Evolutionary conservation across 306 rosid species (phyloP), one percentile per base, ranked within the genome.

Genomic region (Corylus heterophylla): DNA sequence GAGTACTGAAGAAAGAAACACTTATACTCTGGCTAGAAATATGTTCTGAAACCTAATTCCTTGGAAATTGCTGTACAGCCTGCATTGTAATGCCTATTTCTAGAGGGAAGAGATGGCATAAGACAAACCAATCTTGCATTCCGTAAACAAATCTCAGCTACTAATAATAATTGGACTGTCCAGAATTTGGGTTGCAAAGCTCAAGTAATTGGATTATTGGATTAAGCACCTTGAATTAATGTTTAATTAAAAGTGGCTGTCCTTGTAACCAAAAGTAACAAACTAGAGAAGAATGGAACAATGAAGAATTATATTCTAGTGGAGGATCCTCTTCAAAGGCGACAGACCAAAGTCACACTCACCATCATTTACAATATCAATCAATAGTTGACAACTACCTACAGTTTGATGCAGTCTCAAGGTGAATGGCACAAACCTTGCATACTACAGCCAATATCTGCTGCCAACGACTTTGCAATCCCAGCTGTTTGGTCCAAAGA

Each of bases 401-500:
- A 16, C 52, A 54, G 25, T 35, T 71, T 5, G 54, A 76, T 56
- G 71, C 29, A 50, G 49, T 64, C 35, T 27, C 54, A 59, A 79
- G 64, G 42, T 29, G 7, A 37, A 35, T 44, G 69, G 69, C 51
- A 87, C 94, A 74, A 80, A 93, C 99, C 99, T 93, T 89, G 90
- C 51, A 95, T 86, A 68, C 45, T 76, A 86, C 81, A 83, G 82
- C 94, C 94, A 78, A 90, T 69, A 49, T 88, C 87, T 12, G 54
- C 76, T 0, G 94, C 97, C 63, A 93, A 83, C 76, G 79, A 83
- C 69, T 83, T 88, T 49, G 97, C 99, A 76, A 83, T 58, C 31
- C 47, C 47, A 81, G 98, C 92, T 44, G 88, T 82, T 35, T 92
- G 92, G 35, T 74, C 90, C 84, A 95, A 85, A 2, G 94, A 89